phyloP scores from a whole-genome alignment of 2,329 filamentous ascomycete genomes.

The Cryoendolithus antarcticus region DNA sequence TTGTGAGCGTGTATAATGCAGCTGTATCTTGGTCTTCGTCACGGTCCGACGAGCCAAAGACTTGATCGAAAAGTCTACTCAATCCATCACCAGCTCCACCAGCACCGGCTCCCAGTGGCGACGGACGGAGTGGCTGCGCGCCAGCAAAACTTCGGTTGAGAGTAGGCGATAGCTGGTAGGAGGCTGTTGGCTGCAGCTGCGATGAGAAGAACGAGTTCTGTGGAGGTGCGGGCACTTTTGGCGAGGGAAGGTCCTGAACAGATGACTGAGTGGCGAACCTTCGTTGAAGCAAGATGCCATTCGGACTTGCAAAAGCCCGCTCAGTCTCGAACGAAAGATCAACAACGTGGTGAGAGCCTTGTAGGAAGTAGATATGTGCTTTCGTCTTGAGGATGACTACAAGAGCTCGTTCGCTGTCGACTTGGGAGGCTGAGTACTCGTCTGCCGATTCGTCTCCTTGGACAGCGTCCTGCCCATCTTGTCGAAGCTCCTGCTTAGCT shows the following conservation, averaged over 20 bases:
- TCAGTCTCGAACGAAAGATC: constrained; percentile 66
- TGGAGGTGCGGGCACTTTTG: constrained; percentile 44
- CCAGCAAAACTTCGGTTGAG: constrained; percentile 13
- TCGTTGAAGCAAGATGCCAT: constrained; percentile 49
- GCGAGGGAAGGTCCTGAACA: constrained; percentile 6
- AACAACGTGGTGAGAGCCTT: constrained; percentile 75
- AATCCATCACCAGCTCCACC: constrained; percentile 8
- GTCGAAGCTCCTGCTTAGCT: constrained; percentile 1
- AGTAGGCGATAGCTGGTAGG: constrained; percentile 26
- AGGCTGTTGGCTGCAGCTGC: constrained; percentile 36
- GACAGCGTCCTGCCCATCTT: neutral
- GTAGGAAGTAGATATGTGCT: constrained; percentile 83
- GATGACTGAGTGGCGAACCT: constrained; percentile 40
- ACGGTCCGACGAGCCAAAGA: constrained; percentile 9
- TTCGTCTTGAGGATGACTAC: constrained; percentile 89
- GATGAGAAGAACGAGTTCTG: constrained; percentile 74
- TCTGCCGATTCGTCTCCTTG: too few relatives aligned
- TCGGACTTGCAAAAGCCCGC: constrained; percentile 3
- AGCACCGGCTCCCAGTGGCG: constrained; percentile 13
- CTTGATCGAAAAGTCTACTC: constrained; percentile 16
- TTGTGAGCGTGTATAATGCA: constrained; percentile 69
- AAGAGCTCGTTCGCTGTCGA: constrained; percentile 41
- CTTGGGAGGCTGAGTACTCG: too few relatives aligned
- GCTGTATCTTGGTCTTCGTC: constrained; percentile 46
- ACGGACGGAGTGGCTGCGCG: constrained; percentile 13